Evolutionary conservation across 805 yeast species (phyloP), one percentile per base, ranked within the genome.

Genomic region (Barnettozyma vustinii): DNA sequence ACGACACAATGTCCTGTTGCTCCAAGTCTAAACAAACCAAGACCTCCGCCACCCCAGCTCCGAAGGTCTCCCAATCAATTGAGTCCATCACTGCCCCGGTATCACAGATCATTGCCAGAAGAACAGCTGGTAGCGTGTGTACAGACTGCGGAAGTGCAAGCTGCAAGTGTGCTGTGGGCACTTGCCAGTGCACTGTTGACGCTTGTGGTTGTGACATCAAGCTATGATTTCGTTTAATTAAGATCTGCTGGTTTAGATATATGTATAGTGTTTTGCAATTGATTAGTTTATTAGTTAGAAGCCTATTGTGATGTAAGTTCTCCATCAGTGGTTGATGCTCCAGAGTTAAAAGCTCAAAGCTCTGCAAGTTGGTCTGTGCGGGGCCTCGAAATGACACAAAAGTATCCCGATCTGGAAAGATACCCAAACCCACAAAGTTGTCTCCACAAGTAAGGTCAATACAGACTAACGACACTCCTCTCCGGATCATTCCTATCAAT

Each of bases 131-230:
- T 25, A 49, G 52, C n/a, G 48, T 47, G 40, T 58, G 61, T 45
- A 41, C 51, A 5, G 48, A 54, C 27, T 60, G 64, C 46, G 62
- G 62, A 8, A 50, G 56, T 40, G 42, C 62, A 13, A 40, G 58
- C 26, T 61, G 65, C 46, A 61, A 56, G 46, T 61, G 65, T 53
- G 56, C 56, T 18, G 58, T 54, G 37, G 61, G 55, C 40, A 37
- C 47, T 26, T 61, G 65, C 52, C 53, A 58, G 46, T 61, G 65
- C 46, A 30, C 56, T 15, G 52, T 59, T n/a, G 41, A 37, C 18
- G 50, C 54, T 7, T 61, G 65, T 45, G 46, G 42, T 45, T 60
- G 64, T 48, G 56, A 52, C 40, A 49, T 58, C 47, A 59, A 52
- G 50, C 52, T 60, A 51, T 60, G 41, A 47, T 19, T 10, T 21